Base-by-base conservation (phyloP, 1,139 yeast species). In the Hyphopichia khmerensis region DNA sequence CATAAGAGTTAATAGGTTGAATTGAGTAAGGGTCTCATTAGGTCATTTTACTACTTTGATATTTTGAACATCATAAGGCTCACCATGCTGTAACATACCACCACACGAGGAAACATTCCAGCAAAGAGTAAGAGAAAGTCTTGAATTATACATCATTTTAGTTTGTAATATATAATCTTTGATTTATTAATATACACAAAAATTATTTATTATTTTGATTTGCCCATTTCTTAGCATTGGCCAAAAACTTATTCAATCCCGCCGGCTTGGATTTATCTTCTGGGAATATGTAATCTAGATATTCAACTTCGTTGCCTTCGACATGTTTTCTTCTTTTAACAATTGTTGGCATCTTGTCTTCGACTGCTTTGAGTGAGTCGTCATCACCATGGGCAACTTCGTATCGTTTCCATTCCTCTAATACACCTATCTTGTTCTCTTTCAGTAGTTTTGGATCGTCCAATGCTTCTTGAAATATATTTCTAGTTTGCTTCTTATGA, bases 221-320 rank as follows among this genome's bases (percentile, higher is more conserved):
- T 19, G 70, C 68, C 91, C 88, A 85, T 57, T 76, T 76, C 57
- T 72, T 75, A 10, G 89, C 93, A 56, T 79, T 78, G 44, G 75
- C 80, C 61, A 84, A 66, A 45, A 87, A 79, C 52, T 76, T 78
- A 44, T 76, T 68, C 46, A 79, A 60, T 40, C 64, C 61, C 39
- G 59, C 55, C 34, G 46, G 55, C 44, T 31, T 53, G 44, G 35
- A 66, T 68, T 16, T 67, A 49, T 81, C 86, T 40, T 79, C 83
- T 1, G 95, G 90, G 57, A 87, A 89, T 3, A 79, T 66, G 59
- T 83, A 87, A 45, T 82, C 91, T 43, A 72, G 57, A 49, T 73
- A 73, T 51, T 85, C 91, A 49, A 76, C 77, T 42, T 76, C 74
- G 3, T 57, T 60, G 1, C 82, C 84, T 45, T 62, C 76, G 30